Evolutionary conservation across 768 basidiomycete species (phyloP).

Genomic region (Leucocoprinus leucothites): DNA sequence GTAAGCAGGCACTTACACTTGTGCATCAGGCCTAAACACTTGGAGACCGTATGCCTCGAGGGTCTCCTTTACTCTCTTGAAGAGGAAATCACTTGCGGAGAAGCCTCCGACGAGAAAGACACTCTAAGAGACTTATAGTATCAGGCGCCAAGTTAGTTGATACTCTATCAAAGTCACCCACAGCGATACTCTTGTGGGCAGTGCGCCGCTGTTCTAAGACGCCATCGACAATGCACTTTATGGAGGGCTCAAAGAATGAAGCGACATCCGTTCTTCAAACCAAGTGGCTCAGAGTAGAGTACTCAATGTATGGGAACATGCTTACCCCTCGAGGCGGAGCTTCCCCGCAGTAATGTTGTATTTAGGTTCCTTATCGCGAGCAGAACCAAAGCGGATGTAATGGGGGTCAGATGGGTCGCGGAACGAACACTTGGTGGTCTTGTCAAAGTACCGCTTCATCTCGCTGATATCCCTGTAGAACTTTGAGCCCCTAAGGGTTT

Average conservation of each 20-base stretch:
- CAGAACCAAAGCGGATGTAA: conserved; percentile 41
- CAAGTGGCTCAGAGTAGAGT: background rate
- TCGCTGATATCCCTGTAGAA: conserved; percentile 34
- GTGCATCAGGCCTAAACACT: conserved; percentile 49
- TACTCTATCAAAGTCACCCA: conserved; percentile 9
- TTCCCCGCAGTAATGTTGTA: conserved; percentile 39
- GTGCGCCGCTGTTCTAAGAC: conserved; percentile 17
- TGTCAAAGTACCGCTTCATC: conserved; percentile 40
- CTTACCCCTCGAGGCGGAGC: conserved; percentile 34
- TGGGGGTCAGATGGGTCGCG: conserved; percentile 29
- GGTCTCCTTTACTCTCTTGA: conserved; percentile 34
- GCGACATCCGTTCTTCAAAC: conserved; percentile 24
- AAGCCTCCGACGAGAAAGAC: conserved; percentile 55
- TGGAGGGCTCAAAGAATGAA: conserved; percentile 26
- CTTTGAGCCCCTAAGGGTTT: conserved; percentile 30
- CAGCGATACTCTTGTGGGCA: conserved; percentile 23
- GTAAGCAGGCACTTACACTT: conserved; percentile 50
- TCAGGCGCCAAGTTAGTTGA: background rate
- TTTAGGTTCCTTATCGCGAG: conserved; percentile 31
- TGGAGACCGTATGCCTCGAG: conserved; percentile 36
- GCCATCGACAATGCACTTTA: conserved; percentile 25
- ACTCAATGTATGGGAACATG: background rate
- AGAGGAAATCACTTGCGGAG: conserved; percentile 56
- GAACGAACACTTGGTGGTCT: conserved; percentile 41
- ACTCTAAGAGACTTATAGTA: too few relatives aligned